A percentile compares a stretch with the other conserved stretches of the same genome.
phyloP scores from a whole-genome alignment of 441 rosid genomes.

The Omphalea diandra region DNA sequence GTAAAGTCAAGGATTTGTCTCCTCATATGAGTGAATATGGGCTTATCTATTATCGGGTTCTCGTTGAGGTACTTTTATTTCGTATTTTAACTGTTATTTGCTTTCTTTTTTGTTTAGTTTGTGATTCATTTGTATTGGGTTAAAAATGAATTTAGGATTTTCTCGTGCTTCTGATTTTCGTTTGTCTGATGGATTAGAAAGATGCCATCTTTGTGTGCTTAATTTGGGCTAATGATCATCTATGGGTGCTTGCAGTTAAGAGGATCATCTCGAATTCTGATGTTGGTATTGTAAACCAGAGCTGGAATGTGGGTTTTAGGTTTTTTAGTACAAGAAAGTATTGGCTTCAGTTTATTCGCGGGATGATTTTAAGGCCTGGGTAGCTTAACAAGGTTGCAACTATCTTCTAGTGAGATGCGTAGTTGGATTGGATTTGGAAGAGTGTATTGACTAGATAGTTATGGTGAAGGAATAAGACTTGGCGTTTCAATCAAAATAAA shows the following conservation, averaged over 20 bases:
- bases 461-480: background rate
- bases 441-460: too few species aligned
- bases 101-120: background rate
- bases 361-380: too few species aligned
- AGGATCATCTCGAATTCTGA: background rate
- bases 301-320: background rate
- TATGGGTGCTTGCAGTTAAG: background rate
- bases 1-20: conserved; percentile 80
- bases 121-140: background rate
- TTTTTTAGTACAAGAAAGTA: too few species aligned
- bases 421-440: conserved; percentile 2
- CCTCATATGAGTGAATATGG: conserved; percentile 88
- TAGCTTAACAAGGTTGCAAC: too few species aligned
- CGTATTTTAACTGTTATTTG: background rate
- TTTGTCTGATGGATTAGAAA: background rate
- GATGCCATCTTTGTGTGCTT: background rate
- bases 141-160: too few species aligned
- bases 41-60: conserved; percentile 68
- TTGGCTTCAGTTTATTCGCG: too few species aligned
- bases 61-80: conserved; percentile 65
- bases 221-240: background rate
- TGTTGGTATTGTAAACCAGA: background rate
- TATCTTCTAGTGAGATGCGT: too few species aligned
- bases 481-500: background rate
- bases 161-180: too few species aligned